Base-by-base conservation (phyloP, 2,329 filamentous ascomycete genomes). In the Sporothrix globosa region DNA sequence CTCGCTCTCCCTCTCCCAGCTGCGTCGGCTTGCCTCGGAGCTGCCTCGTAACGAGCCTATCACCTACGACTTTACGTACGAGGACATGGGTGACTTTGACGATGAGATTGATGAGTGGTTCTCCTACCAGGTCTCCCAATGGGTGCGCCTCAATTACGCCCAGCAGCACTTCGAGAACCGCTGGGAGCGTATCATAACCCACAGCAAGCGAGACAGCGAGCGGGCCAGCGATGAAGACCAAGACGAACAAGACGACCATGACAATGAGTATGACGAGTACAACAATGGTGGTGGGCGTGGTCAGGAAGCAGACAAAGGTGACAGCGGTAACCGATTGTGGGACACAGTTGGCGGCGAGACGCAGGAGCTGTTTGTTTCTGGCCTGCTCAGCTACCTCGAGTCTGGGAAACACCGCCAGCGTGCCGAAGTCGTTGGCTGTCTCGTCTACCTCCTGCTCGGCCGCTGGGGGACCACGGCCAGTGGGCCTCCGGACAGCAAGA, bases 61-160 rank as follows among this genome's bases (percentile, higher is more conserved):
- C 56, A 88, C 89, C 13, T 99, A 99, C 83, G 93, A 96, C 72
- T 99, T 97, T 78, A 87, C 87, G 73, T 95, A 95, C 81, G 83
- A 86, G 34, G 91, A 95, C 79, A 86, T 87, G 70, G 89, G 90
- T 27, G n/a, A 63, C 39, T 63, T 63, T 46, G 58, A 63, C 7
- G 58, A 63, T 21, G 58, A 63, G 58, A 63, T 63, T 44, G 58
- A 63, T n/a, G 58, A 63, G 81, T 99, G 96, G 96, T 99, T 99
- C 80, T 89, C 91, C 68, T 97, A 98, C 80, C 91, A 91, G 75
- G 90, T 93, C 73, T 91, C 92, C 80, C 94, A 98, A 78, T 92
- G 92, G 81, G 86, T 90, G 61, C 90, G 94, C 76, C 83, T 97
- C 65, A 86, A 91, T 68, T 87, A 90, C 68, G 90, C 92, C 24